Conservation (phyloP, 1,284 basidiomycete species). For the Paramarasmius palmivorus region DNA sequence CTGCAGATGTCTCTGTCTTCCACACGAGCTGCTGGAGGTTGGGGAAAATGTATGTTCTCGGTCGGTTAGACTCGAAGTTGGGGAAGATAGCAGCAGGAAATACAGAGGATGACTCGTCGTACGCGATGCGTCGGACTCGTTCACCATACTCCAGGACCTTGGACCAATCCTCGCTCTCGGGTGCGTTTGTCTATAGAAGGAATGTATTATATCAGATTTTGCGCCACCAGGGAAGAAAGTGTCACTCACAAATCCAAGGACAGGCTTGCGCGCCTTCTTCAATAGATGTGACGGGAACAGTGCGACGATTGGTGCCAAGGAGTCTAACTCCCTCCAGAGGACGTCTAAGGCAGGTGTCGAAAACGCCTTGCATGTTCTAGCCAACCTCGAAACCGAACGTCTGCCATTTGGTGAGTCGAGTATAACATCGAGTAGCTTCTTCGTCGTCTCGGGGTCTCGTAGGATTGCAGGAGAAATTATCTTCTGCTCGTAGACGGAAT, state of each 20-base stretch:
- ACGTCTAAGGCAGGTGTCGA: slow-evolving; percentile 70
- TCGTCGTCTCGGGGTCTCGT: slow-evolving; percentile 60
- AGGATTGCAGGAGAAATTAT: slow-evolving; percentile 56
- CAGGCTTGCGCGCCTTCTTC: slow-evolving; percentile 68
- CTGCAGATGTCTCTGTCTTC: slow-evolving; percentile 66
- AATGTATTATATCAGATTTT: neutral
- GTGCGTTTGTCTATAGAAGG: slow-evolving; percentile 51
- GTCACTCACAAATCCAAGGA: slow-evolving; percentile 68
- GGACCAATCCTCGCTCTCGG: slow-evolving; percentile 66
- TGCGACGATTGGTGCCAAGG: slow-evolving; percentile 66
- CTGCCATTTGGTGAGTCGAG: slow-evolving; percentile 65
- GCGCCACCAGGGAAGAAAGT: neutral
- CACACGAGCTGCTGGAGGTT: slow-evolving; percentile 67
- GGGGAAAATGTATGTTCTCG: slow-evolving; percentile 63
- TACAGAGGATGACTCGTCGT: slow-evolving; percentile 65
- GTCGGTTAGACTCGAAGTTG: slow-evolving; percentile 61
- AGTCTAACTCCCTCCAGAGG: slow-evolving; percentile 77
- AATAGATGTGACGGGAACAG: slow-evolving; percentile 67
- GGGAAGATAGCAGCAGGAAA: slow-evolving; percentile 65
- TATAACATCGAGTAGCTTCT: slow-evolving; percentile 67
- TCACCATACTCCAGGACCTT: slow-evolving; percentile 62
- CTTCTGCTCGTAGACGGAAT: slow-evolving; percentile 45
- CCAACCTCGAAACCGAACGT: slow-evolving; percentile 63
- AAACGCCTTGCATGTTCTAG: slow-evolving; percentile 71
- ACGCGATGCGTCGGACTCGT: slow-evolving; percentile 64